A percentile compares a stretch with the other conserved stretches of the same genome.
phyloP scores from a whole-genome alignment of 139 green algal species.

The Chlorella sp. region DNA sequence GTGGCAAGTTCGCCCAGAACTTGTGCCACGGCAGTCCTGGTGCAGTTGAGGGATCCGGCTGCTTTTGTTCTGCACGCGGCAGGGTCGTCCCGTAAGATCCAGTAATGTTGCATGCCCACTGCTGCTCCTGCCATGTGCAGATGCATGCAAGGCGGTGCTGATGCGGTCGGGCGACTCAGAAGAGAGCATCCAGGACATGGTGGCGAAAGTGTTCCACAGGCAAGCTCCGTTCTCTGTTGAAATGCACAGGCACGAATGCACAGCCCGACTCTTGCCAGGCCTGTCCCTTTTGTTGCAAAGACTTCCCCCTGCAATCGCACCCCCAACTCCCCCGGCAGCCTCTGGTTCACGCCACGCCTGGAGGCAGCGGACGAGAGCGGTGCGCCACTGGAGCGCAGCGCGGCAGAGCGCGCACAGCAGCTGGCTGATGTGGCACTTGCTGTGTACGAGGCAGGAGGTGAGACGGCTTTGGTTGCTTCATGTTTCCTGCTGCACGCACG shows the following conservation, averaged over 20 bases:
- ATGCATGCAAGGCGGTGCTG: constrained; percentile 74
- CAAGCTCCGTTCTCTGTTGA: too few species aligned
- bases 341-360: constrained; percentile 58
- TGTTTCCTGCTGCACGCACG: too few species aligned
- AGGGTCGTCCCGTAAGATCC: too few species aligned
- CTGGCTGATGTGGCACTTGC: constrained; percentile 55
- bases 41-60: too few species aligned
- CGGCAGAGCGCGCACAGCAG: constrained; percentile 46
- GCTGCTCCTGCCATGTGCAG: constrained; percentile 9
- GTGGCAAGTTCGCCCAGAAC: too few species aligned
- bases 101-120: too few species aligned
- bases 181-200: constrained; percentile 66
- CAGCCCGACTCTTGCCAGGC: too few species aligned
- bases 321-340: background rate
- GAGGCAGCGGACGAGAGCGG: background rate
- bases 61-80: background rate
- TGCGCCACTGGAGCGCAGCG: constrained; percentile 31
- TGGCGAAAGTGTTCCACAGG: constrained; percentile 67
- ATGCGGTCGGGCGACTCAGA: constrained; percentile 57
- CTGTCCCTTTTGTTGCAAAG: too few species aligned
- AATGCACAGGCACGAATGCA: too few species aligned
- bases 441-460: constrained; percentile 50
- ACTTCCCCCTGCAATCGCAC: background rate
- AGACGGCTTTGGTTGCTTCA: too few species aligned
- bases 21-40: too few species aligned